Evolutionary conservation across 2,329 filamentous ascomycete species (phyloP), one percentile per base, ranked within the genome.

Genomic region (Clonostachys byssicola): DNA sequence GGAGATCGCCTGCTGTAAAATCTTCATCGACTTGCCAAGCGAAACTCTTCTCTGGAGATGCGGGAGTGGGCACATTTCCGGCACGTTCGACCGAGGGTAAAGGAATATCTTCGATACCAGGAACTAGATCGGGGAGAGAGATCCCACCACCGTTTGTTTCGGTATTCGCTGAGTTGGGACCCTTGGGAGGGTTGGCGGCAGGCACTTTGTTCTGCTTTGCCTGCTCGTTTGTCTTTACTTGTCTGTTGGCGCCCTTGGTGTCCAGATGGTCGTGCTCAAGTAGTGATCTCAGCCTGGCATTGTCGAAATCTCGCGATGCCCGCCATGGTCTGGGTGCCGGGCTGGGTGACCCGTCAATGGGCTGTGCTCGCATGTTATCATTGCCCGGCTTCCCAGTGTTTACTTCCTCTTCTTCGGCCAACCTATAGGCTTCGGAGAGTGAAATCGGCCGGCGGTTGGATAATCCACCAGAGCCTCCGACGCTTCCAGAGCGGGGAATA

Each of bases 21-120:
- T 83, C 79, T 6, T 73, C 71, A 34, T 82, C 78, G 7, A 80
- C 60, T 47, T 81, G 65, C 78, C 78, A 83, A 8, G 71, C 73
- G 48, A 73, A 77, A 53, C 71, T 75, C 59, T 76, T 79, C 45
- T 74, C 71, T 0, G 77, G 77, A 1, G 74, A 75, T 6, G 53
- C 47, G 43, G 41, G 41, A 14, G 36, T 20, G 17, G 12, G 41
- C 34, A 13, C 45, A 36, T 36, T 46, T 47, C 30, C 41, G 34
- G 42, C 43, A 40, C 18, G 20, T 34, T 70, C 70, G 35, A 65
- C 52, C 5, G 67, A 68, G 4, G 60, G 60, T 1, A 68, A 49
- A 1, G 65, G 61, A 3, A 61, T 46, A 40, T 67, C 64, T n/a
- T 68, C 64, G 40, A 68, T 68, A 33, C 66, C 66, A 9, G 66